Base-by-base conservation (phyloP, 208 protist species). In the Trypanosoma rangeli region DNA sequence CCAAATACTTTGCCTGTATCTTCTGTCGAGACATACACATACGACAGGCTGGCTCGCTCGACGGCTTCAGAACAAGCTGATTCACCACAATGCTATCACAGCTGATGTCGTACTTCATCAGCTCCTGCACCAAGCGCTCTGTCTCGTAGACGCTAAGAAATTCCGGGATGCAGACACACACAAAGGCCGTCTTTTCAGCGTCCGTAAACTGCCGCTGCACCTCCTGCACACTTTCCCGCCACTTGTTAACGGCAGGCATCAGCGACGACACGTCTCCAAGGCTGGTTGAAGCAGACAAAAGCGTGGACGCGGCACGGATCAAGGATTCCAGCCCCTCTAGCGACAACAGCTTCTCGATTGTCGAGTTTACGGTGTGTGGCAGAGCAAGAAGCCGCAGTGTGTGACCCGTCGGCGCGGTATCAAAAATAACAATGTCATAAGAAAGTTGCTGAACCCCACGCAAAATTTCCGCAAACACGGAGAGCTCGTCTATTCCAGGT, bases 131-230 rank as follows among this genome's bases (percentile, higher is more conserved):
- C 3, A 99, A 80, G 24, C 98, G 83, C 79, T 99, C 98, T 12
- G 99, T 99, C 74, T 99, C 99, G 77, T 99, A 99, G 0, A 99
- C 82, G 57, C 97, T 99, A 15, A 99, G 85, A 70, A 99, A 99
- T 83, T 99, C 98, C 31, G 98, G 93, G 60, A 99, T 99, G 76
- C 97, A 99, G 1, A 99, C 98, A 76, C 96, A 98, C 1, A 99
- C 87, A 82, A 99, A 99, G 29, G 97, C 96, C 5, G 97, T 99
- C 60, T 92, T 76, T 35, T 90, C 78, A 52, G 85, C 62, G 59
- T 92, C 78, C 42, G 74, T 77, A 66, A 91, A 90, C 52, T 83
- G 86, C 35, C 33, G 53, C 73, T 94, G 89, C 22, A 92, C 85
- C 44, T 73, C 69, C 29, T 68, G 48, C 63, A 92, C 72, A 54